Evolutionary conservation across 768 basidiomycete species (phyloP).

Genomic region (Tulasnella sp.): DNA sequence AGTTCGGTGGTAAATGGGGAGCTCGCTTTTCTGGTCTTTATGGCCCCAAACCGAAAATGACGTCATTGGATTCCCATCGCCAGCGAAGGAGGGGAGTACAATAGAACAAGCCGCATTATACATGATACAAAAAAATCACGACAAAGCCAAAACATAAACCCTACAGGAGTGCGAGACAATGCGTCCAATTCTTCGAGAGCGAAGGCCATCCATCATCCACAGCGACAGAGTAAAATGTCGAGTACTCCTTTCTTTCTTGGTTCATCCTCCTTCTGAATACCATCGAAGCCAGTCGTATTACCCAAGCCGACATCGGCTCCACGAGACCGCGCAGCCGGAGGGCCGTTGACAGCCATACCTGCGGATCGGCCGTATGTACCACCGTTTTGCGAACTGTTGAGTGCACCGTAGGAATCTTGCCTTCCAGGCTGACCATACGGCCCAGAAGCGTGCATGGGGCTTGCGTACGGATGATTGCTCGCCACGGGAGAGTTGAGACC

Average conservation of each 20-base stretch:
- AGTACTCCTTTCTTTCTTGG: neutral
- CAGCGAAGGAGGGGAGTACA: neutral
- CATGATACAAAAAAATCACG: neutral
- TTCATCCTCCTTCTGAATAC: conserved; percentile 11
- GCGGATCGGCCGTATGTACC: conserved; percentile 10
- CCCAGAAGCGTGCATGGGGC: conserved; percentile 5
- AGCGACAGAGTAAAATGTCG: neutral
- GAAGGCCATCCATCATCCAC: neutral
- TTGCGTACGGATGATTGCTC: conserved; percentile 12
- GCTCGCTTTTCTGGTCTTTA: neutral
- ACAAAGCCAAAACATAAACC: neutral
- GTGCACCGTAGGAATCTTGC: conserved; percentile 18
- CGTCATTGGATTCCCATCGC: neutral
- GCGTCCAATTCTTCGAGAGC: neutral
- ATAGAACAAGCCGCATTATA: neutral
- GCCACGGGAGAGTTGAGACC: neutral
- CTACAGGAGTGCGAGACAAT: no score
- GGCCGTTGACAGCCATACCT: neutral
- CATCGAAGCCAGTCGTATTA: conserved; percentile 6
- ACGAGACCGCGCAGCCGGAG: neutral
- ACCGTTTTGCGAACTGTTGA: neutral
- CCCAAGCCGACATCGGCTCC: conserved; percentile 3
- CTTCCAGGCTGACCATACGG: conserved; percentile 8
- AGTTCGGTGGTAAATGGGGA: neutral
- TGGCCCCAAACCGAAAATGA: neutral